These are phyloP conservation scores for Leccinum imitatum DNA, from an alignment of 768 basidiomycete species.

Conservation along the genomic window DNA sequence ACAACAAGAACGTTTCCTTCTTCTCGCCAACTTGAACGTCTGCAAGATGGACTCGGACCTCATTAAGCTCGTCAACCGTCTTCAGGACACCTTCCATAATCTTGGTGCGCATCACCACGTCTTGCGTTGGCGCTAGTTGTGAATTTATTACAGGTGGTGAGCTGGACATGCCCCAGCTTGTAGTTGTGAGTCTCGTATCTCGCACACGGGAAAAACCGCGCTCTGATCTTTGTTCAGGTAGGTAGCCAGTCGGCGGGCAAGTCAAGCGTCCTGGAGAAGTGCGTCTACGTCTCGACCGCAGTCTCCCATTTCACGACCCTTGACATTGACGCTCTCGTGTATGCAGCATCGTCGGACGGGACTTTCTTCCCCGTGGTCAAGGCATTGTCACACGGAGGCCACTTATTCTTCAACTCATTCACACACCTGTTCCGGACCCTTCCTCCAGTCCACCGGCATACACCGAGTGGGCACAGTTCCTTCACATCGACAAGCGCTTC, in stretches of 20 bases:
- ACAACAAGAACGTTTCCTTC: background rate
- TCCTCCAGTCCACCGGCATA: constrained; percentile 45
- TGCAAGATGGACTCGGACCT: constrained; percentile 86
- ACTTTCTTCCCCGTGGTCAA: constrained; percentile 83
- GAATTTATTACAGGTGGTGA: constrained; percentile 62
- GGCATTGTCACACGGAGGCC: constrained; percentile 97
- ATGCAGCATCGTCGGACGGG: constrained; percentile 86
- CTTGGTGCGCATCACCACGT: constrained; percentile 55
- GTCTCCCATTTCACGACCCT: constrained; percentile 1
- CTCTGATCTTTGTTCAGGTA: constrained; percentile 50
- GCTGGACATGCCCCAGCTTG: constrained; percentile 90
- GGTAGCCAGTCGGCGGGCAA: constrained; percentile 97
- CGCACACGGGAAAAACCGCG: background rate
- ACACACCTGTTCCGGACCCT: constrained; percentile 67
- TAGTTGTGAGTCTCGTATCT: constrained; percentile 60
- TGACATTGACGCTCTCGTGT: background rate
- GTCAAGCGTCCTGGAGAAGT: constrained; percentile 96
- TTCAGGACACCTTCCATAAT: constrained; percentile 91
- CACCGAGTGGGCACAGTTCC: constrained; percentile 95
- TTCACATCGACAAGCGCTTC: constrained; percentile 94
- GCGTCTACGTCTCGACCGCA: constrained; percentile 47
- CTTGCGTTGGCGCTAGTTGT: constrained; percentile 11
- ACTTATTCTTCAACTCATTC: constrained; percentile 92
- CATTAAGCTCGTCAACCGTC: constrained; percentile 91
- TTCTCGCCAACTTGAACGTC: constrained; percentile 5